Evolutionary conservation across 2,329 filamentous ascomycete species (phyloP).

Genomic region (Sporothrix luriei): DNA sequence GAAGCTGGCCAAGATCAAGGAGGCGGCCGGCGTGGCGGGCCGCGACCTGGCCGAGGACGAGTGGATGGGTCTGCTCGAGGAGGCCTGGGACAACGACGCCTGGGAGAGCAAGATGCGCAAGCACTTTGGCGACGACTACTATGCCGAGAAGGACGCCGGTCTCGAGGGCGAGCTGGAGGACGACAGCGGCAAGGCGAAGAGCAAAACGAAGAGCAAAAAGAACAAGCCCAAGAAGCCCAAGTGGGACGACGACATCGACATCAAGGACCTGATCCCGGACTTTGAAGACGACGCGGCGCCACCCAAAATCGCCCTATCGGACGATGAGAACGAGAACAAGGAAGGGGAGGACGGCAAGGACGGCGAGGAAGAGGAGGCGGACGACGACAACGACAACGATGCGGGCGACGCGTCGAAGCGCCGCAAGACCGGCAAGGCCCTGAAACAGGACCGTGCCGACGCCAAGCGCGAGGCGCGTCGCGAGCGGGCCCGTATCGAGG

Average conservation of each 20-base stretch:
- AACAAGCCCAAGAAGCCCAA: slow-evolving; percentile 76
- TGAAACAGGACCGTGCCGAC: slow-evolving; percentile 60
- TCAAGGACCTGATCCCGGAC: slow-evolving; percentile 85
- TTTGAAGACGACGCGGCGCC: slow-evolving; percentile 68
- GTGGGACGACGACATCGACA: slow-evolving; percentile 98
- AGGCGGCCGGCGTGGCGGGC: slow-evolving; percentile 78
- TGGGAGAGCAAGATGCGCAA: slow-evolving; percentile 92
- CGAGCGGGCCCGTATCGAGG: slow-evolving; percentile 81
- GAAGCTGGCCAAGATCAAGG: slow-evolving; percentile 84
- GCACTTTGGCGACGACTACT: slow-evolving; percentile 89
- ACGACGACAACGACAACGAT: slow-evolving; percentile 40
- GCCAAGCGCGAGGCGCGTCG: slow-evolving; percentile 73
- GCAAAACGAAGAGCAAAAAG: slow-evolving; percentile 50
- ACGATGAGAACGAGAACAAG: slow-evolving; percentile 50
- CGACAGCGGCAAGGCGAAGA: slow-evolving; percentile 55
- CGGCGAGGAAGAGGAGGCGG: slow-evolving; percentile 45
- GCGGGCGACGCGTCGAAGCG: slow-evolving; percentile 53
- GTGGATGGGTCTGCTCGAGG: slow-evolving; percentile 82
- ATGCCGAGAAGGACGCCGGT: slow-evolving; percentile 68
- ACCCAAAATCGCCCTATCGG: slow-evolving; percentile 59
- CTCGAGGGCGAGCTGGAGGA: slow-evolving; percentile 57
- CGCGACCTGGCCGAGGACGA: slow-evolving; percentile 71
- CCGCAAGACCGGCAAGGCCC: slow-evolving; percentile 62
- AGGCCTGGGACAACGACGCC: slow-evolving; percentile 81
- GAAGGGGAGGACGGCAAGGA: slow-evolving; percentile 39